Evolutionary conservation across 2,329 filamentous ascomycete genomes (phyloP).

Genomic region (Arthroderma sp.): DNA sequence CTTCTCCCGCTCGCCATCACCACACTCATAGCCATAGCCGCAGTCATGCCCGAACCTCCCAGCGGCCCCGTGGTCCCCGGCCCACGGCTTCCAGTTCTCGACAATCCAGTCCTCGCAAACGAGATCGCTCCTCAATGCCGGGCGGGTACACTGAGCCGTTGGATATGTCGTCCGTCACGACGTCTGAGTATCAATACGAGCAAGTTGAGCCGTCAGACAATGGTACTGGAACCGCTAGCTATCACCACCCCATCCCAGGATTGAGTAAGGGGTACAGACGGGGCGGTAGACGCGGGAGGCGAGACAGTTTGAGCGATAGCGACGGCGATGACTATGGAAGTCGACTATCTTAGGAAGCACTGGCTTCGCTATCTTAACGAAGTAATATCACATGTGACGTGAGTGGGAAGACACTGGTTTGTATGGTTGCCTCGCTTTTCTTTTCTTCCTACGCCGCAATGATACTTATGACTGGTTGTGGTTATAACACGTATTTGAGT

Average conservation of each 20-base stretch:
- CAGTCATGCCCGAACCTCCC: neutral
- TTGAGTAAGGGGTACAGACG: conserved; percentile 34
- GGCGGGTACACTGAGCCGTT: conserved; percentile 32
- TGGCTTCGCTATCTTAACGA: too few species aligned
- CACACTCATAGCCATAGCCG: conserved; percentile 2
- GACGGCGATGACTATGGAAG: conserved; percentile 27
- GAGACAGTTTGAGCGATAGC: conserved; percentile 43
- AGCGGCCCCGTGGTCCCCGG: conserved; percentile 10
- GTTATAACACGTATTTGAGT: neutral
- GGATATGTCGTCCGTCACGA: conserved; percentile 27
- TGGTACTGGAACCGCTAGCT: conserved; percentile 39
- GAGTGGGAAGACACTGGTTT: too few species aligned
- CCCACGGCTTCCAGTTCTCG: conserved; percentile 15
- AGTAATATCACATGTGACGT: too few species aligned
- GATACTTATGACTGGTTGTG: too few species aligned
- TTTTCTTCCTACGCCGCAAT: too few species aligned
- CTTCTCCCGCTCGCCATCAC: conserved; percentile 7
- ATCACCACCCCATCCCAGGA: conserved; percentile 45
- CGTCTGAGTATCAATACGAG: conserved; percentile 29
- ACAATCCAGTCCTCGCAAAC: conserved; percentile 25
- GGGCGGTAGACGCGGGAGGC: conserved; percentile 24
- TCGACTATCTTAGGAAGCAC: conserved; percentile 8
- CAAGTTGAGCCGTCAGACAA: conserved; percentile 28
- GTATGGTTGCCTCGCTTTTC: too few species aligned
- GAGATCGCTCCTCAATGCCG: conserved; percentile 21